Base-by-base conservation (phyloP, 805 yeast genomes). In the Monosporozyma unispora region DNA sequence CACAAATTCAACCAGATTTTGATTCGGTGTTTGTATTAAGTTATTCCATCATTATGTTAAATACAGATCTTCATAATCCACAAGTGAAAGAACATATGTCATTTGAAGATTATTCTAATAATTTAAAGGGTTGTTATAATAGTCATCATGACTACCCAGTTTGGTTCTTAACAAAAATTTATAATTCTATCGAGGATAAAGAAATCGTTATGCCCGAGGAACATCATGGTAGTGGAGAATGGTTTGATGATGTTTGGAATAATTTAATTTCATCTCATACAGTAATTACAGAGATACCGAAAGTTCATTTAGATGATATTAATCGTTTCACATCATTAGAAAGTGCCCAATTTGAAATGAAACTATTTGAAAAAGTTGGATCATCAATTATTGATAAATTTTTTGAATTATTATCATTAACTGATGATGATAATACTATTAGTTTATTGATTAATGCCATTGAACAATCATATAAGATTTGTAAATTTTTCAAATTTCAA, bases 201-300 rank as follows among this genome's bases (percentile, higher is more conserved):
- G 99, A 93, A 66, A 93, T 93, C 53, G 87, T 93, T 44, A 87
- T 95, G 90, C 98, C 99, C 0, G 98, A 93, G 59, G 99, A 93
- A 60, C 97, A 91, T 58, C 95, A 88, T 62, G 93, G 91, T 11
- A 87, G 89, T 11, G 86, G 88, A 23, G 87, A 85, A 61, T 84
- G 96, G 82, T 91, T 90, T 66, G 97, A 90, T 61, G 91, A 86
- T 60, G 71, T 79, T 21, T 86, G 95, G 95, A 82, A 82, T 56
- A 81, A 83, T 50, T 64, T 85, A 52, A 77, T 86, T 38, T 68
- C 69, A 21, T 63, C 69, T 1, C 67, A 72, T 19, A 63, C 66
- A 2, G 70, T 70, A 0, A 44, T 66, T 10, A 64, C 67, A 1
- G 52, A 65, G 44, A 48, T 60, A 12, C 52, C 57, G 5, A 46